phyloP scores from a whole-genome alignment of 164 flowering plant genomes.

The Aristolochia fimbriata region DNA sequence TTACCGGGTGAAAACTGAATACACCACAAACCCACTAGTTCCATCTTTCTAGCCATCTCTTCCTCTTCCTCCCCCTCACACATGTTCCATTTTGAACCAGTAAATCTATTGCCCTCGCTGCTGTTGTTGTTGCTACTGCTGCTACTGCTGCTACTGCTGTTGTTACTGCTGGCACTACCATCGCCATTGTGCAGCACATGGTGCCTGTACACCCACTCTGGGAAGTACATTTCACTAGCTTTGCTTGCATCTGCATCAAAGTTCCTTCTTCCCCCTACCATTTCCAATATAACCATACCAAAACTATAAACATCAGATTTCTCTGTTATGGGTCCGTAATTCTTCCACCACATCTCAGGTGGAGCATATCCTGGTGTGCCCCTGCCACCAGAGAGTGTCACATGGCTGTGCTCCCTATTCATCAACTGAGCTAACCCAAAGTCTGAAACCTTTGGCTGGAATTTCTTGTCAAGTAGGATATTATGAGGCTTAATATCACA shows the following conservation, averaged over 20 bases:
- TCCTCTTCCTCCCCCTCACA: constrained; percentile 1
- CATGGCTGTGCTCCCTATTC: constrained; percentile 12
- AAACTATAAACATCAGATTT: constrained; percentile 20
- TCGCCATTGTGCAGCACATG: background rate
- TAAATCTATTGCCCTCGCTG: constrained; percentile 3
- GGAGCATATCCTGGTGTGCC: constrained; percentile 16
- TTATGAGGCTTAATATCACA: constrained; percentile 20
- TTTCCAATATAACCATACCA: constrained; percentile 19
- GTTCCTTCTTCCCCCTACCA: constrained; percentile 11
- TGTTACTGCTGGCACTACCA: too few species aligned
- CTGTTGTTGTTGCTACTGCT: too few species aligned
- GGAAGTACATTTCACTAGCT: background rate
- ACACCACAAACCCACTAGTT: constrained; percentile 19
- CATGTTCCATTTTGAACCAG: background rate
- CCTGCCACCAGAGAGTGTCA: constrained; percentile 1
- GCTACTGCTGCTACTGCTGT: background rate
- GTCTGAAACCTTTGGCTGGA: constrained; percentile 9
- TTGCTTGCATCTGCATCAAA: background rate
- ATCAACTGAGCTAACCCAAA: constrained; percentile 19
- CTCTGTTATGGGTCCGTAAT: constrained; percentile 1
- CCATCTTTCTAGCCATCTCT: constrained; percentile 6
- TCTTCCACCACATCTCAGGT: background rate
- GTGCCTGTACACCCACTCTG: constrained; percentile 4
- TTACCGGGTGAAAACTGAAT: constrained; percentile 8
- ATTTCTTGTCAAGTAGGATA: constrained; percentile 8